These are phyloP conservation scores for Austropuccinia psidii DNA, from an alignment of 1,284 basidiomycete genomes.

Conservation along the genomic window DNA sequence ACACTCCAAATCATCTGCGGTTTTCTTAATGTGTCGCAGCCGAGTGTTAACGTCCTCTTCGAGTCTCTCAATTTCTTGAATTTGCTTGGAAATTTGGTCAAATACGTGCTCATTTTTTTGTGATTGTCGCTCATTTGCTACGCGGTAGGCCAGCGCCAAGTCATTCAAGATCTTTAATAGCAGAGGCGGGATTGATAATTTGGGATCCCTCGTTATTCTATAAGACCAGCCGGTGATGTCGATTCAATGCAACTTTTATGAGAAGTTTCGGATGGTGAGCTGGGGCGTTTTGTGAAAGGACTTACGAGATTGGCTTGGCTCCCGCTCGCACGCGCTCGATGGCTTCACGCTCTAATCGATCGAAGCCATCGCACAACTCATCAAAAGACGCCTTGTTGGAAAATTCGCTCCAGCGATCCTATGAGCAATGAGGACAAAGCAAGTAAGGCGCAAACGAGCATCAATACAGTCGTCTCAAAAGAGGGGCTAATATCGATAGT, in stretches of 20 bases:
- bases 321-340: conserved; percentile 16
- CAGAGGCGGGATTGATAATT: conserved; percentile 29
- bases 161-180: background rate
- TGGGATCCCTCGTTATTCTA: conserved; percentile 27
- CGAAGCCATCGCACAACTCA: conserved; percentile 28
- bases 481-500: background rate
- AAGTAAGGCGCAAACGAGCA: background rate
- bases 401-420: conserved; percentile 28
- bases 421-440: background rate
- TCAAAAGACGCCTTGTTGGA: background rate
- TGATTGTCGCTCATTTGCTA: background rate
- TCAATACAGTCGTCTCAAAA: too few species aligned
- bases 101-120: conserved; percentile 1
- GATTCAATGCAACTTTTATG: background rate
- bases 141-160: background rate
- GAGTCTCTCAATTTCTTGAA: conserved; percentile 16
- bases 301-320: conserved; percentile 5
- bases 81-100: conserved; percentile 14
- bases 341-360: conserved; percentile 9
- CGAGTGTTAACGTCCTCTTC: conserved; percentile 15
- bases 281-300: background rate
- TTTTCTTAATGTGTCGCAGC: conserved; percentile 1
- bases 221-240: background rate
- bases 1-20: conserved; percentile 3
- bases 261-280: background rate